Base-by-base conservation (phyloP, 768 basidiomycete genomes). In the Epithele typhae region DNA sequence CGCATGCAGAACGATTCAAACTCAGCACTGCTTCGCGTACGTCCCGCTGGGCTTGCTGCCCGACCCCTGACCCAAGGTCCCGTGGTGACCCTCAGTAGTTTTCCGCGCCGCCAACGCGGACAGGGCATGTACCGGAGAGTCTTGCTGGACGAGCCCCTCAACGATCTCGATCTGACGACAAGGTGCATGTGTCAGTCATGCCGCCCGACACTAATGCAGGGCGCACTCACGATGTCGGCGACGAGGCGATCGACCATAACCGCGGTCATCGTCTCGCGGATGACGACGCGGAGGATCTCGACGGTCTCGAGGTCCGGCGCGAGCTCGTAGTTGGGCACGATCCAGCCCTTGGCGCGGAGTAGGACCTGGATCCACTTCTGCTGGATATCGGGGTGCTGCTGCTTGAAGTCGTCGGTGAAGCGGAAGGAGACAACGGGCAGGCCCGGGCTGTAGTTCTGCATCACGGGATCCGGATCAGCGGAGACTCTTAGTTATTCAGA, bases 231-330 rank as follows among this genome's bases (percentile, higher is more conserved):
- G 37, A 92, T 68, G 49, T 92, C 89, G 2, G 65, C 65, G 18
- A 92, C 65, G 19, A 92, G 73, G 45, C 79, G 35, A 45, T 68
- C 66, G 45, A 68, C 64, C 48, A 76, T 73, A 38, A 72, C 68
- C 45, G 79, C 77, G 11, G 73, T 70, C 53, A 76, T 64, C 38
- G 68, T 77, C 65, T 82, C 81, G 48, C 76, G 68, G 17, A 82
- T 71, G 32, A 82, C 81, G 18, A 81, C 81, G 45, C 82, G 77
- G 42, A 84, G 68, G 48, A 82, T 82, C 63, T 84, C 73, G 43
- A 74, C 59, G 7, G 66, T 59, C 48, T 79, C 64, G 47, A 76
- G 61, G 52, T 68, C 62, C 14, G 81, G 81, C 1, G 81, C 71
- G 32, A 81, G 72, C 45, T 76, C 73, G 59, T 82, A 81, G 59